Conservation (phyloP, 257 asterid genomes). For the Solanum chaucha region DNA sequence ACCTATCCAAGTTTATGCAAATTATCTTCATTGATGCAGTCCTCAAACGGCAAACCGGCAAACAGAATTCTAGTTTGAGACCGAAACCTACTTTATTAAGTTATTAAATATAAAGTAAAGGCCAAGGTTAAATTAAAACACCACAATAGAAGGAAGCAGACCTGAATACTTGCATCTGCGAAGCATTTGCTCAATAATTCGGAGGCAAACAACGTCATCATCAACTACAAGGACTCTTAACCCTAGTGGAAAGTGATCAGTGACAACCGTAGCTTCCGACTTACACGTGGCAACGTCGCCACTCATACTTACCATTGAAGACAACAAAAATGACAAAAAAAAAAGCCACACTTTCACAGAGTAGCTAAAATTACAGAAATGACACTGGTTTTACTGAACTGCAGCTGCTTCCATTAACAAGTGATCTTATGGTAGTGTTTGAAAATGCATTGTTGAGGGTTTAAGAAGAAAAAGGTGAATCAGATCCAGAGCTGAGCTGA, state of each 20-base stretch:
- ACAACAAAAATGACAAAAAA: neutral
- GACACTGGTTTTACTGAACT: neutral
- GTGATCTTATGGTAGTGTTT: neutral
- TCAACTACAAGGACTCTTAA: constrained; percentile 77
- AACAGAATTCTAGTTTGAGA: neutral
- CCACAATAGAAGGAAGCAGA: neutral
- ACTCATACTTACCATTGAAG: neutral
- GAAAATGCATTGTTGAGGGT: neutral
- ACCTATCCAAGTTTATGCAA: neutral
- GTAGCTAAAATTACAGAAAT: neutral
- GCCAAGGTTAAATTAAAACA: neutral
- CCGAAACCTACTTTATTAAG: neutral
- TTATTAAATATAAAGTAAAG: neutral
- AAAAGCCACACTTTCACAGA: neutral
- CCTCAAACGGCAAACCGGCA: neutral
- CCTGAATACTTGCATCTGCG: constrained; percentile 48
- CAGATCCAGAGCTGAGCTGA: neutral
- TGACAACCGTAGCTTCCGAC: constrained; percentile 16
- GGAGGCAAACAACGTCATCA: constrained; percentile 54
- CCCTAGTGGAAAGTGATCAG: constrained; percentile 68
- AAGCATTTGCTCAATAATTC: constrained; percentile 66
- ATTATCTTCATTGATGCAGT: neutral
- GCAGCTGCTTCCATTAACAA: neutral
- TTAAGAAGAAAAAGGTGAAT: too few species aligned
- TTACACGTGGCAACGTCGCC: neutral